phyloP scores from a whole-genome alignment of 306 rosid species.

The Trifolium pratense region DNA sequence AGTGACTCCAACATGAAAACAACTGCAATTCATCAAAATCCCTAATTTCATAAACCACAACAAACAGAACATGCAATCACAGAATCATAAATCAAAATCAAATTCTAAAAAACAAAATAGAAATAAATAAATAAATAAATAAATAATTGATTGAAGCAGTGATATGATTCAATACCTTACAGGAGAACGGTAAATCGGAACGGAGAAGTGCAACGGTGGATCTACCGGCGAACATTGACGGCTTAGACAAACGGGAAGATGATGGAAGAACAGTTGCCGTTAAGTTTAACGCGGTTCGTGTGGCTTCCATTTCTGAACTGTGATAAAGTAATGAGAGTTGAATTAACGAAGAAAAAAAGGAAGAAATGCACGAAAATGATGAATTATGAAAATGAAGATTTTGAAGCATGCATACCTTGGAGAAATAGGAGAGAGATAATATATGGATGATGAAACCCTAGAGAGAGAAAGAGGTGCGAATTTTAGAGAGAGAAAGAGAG shows the following conservation, averaged over 20 bases:
- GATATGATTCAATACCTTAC: constrained; percentile 51
- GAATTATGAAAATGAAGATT: background rate
- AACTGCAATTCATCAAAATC: constrained; percentile 10
- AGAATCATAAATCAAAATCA: background rate
- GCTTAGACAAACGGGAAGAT: constrained; percentile 35
- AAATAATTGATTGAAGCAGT: constrained; percentile 20
- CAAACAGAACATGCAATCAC: constrained; percentile 6
- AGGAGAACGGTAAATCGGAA: constrained; percentile 46
- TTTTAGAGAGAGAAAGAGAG: constrained; percentile 21
- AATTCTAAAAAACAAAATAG: background rate
- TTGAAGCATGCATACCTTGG: constrained; percentile 21
- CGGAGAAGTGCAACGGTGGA: constrained; percentile 47
- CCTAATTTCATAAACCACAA: background rate
- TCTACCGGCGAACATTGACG: constrained; percentile 44
- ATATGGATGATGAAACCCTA: constrained; percentile 24
- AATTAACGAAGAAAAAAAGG: background rate
- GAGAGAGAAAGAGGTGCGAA: constrained; percentile 21
- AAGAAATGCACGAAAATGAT: background rate
- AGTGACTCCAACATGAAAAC: no score
- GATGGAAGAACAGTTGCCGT: constrained; percentile 51
- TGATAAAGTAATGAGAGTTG: constrained; percentile 26
- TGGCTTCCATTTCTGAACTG: constrained; percentile 61
- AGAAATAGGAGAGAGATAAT: constrained; percentile 8
- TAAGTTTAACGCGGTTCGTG: constrained; percentile 39
- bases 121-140: background rate